Evolutionary conservation across 1,284 basidiomycete genomes (phyloP), one percentile per base, ranked within the genome.

Genomic region (Papiliotrema laurentii): DNA sequence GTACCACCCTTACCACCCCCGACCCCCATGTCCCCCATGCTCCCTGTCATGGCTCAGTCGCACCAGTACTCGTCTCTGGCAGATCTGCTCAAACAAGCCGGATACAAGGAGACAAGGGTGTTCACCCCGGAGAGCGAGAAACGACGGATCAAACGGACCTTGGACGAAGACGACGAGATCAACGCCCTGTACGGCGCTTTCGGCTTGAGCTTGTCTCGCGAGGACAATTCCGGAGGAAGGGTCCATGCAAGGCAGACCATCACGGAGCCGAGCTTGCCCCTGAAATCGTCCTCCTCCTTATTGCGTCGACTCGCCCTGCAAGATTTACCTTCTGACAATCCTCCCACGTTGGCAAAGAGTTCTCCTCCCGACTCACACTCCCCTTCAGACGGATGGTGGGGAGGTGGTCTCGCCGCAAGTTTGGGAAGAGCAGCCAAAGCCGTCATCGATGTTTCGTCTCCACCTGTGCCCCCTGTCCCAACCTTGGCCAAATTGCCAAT

Each of bases 101-200:
- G 89, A 3, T 91, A 90, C 77, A 89, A 88, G 69, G 89, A 91
- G 67, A 90, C 88, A 0, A 79, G 89, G 27, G 79, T 92, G 16
- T 87, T 87, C 61, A 89, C 89, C 0, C 88, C 89, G 5, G 87
- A 90, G 69, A 75, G 78, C 0, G 86, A 89, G 56, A 78, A 81
- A 41, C 53, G 61, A 5, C 66, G 63, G 5, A 59, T 69, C 33
- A 63, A 69, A 26, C 53, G 53, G 30, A 57, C 57, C 4, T 55
- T 61, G 36, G 63, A 61, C 34, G 59, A 67, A 21, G 58, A 63
- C 21, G 57, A 59, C 25, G 62, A 60, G 43, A 59, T 59, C 36
- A 65, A 69, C 16, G 58, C 58, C 27, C 53, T 68, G 10, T 69
- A 71, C 49, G 58, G 58, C 11, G 56, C 60, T 7, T 65, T 67